A percentile compares a stretch with the other conserved stretches of the same genome.
Conservation (phyloP, 495 filamentous ascomycete species). For the Pyronema domesticum region DNA sequence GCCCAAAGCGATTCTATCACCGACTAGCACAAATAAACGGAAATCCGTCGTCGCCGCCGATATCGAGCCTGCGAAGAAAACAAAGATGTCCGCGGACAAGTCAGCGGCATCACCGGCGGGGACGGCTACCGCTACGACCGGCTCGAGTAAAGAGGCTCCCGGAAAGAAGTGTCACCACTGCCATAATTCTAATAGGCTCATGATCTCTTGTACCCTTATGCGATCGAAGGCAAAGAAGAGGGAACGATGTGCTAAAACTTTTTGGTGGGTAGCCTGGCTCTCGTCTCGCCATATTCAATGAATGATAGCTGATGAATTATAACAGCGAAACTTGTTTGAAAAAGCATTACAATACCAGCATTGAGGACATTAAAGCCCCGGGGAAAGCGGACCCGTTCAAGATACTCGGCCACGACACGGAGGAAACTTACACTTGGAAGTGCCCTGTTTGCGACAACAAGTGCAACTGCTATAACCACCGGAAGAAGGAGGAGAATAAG, state of each 20-base stretch:
- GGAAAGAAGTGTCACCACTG: background rate
- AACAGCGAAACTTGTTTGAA: conserved; percentile 13
- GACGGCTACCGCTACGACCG: background rate
- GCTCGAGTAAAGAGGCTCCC: background rate
- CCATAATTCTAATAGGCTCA: background rate
- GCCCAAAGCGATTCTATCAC: background rate
- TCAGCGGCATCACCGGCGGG: background rate
- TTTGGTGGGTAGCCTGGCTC: conserved; percentile 9
- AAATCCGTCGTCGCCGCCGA: background rate
- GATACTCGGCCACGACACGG: conserved; percentile 12
- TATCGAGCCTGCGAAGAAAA: background rate
- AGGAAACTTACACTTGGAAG: conserved; percentile 13
- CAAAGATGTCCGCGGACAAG: background rate
- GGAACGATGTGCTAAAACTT: conserved; percentile 13
- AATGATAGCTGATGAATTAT: background rate
- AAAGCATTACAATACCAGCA: conserved; percentile 10
- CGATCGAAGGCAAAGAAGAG: conserved; percentile 11
- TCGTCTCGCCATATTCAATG: background rate
- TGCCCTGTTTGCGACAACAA: conserved; percentile 15
- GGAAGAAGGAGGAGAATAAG: conserved; percentile 4
- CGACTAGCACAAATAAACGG: background rate
- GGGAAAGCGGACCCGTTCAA: conserved; percentile 10
- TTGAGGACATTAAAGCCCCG: conserved; percentile 1
- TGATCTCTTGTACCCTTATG: background rate
- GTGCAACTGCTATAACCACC: conserved; percentile 14